Evolutionary conservation across 441 rosid species (phyloP).

Genomic region (Syzygium syzygioides): DNA sequence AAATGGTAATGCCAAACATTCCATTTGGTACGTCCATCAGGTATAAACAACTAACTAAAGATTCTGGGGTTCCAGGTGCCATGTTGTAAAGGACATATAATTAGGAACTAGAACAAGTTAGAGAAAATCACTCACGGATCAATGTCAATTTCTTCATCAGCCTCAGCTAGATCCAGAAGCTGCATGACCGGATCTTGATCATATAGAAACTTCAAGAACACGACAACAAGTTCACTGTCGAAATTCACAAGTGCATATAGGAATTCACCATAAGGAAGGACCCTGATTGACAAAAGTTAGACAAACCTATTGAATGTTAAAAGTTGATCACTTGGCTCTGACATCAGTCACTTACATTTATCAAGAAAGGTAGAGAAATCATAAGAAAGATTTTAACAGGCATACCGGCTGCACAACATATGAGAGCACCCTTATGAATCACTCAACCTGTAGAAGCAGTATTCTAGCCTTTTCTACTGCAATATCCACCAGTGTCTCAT

Average conservation of each 20-base stretch:
- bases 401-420: conserved; percentile 86
- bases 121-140: conserved; percentile 53
- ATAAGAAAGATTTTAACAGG: conserved; percentile 4
- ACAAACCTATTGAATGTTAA: conserved; percentile 67
- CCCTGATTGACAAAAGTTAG: not conserved
- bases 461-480: conserved; percentile 82
- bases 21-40: not conserved
- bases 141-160: conserved; percentile 47
- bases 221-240: conserved; percentile 81
- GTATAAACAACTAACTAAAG: not conserved
- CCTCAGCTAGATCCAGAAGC: conserved; percentile 60
- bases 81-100: not conserved
- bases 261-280: not conserved
- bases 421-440: conserved; percentile 76
- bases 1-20: not conserved
- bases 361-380: not conserved
- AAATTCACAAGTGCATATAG: conserved; percentile 18
- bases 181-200: conserved; percentile 93
- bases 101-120: not conserved
- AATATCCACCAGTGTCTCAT: conserved; percentile 55
- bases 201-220: conserved; percentile 86
- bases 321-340: conserved; percentile 91
- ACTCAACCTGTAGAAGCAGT: conserved; percentile 76
- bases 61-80: not conserved
- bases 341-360: conserved; percentile 50